A percentile compares a stretch with the other conserved stretches of the same genome.
Evolutionary conservation across 2,329 filamentous ascomycete genomes (phyloP).

Genomic region (Ophiostoma tasmaniense): DNA sequence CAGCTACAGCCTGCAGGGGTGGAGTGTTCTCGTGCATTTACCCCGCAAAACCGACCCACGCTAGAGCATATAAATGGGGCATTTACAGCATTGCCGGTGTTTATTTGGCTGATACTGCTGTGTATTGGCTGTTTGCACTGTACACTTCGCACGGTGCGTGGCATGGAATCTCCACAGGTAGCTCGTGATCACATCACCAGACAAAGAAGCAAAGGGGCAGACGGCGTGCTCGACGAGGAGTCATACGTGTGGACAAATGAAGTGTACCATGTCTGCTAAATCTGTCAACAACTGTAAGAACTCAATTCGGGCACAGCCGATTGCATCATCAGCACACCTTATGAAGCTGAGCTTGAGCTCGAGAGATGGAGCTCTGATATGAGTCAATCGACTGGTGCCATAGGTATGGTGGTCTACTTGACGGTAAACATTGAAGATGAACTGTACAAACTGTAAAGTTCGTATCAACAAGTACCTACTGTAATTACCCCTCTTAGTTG

Average conservation of each 20-base stretch:
- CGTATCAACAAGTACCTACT: neutral
- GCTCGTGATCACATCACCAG: neutral
- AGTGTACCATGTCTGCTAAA: neutral
- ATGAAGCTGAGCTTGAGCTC: neutral
- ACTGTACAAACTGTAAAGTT: neutral
- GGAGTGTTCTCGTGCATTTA: constrained; percentile 1
- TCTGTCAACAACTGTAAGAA: neutral
- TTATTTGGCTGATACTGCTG: neutral
- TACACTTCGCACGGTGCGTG: neutral
- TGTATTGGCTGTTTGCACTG: neutral
- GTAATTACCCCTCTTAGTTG: neutral
- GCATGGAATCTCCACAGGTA: neutral
- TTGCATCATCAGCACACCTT: neutral
- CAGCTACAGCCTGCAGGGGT: neutral
- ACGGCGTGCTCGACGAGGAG: neutral
- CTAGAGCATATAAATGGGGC: neutral
- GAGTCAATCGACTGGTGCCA: neutral
- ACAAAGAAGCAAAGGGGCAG: neutral
- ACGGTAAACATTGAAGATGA: neutral
- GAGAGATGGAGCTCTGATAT: neutral
- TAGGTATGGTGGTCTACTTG: neutral
- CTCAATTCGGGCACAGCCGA: neutral
- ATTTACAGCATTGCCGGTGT: neutral
- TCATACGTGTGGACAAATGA: neutral
- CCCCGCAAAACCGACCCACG: neutral